Percentiles rank a stretch among this genome's conserved stretches.
phyloP scores from a whole-genome alignment of 2,329 filamentous ascomycete genomes.

The Cordyceps militaris region DNA sequence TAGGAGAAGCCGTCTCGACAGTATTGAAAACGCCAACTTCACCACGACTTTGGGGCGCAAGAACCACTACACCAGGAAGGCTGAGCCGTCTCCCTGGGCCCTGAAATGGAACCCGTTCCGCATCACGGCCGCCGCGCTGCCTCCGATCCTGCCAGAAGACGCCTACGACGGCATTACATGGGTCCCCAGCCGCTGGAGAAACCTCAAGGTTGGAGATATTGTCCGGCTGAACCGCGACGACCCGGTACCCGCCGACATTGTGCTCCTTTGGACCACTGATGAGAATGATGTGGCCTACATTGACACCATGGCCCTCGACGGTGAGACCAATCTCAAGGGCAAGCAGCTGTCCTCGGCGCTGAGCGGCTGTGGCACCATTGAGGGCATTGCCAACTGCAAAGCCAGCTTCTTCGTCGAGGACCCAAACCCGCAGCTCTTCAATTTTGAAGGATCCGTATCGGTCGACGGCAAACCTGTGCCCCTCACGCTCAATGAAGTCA shows the following conservation, averaged over 20 bases:
- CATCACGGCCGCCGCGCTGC: slow-evolving; percentile 23
- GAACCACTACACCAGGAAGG: slow-evolving; percentile 26
- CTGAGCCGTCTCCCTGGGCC: slow-evolving; percentile 18
- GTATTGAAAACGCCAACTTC: slow-evolving; percentile 62
- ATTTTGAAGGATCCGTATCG: slow-evolving; percentile 63
- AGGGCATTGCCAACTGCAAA: slow-evolving; percentile 44
- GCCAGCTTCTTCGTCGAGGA: slow-evolving; percentile 68
- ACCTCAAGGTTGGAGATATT: slow-evolving; percentile 44
- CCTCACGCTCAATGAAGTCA: slow-evolving; percentile 71
- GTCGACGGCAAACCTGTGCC: slow-evolving; percentile 54
- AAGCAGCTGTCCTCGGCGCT: slow-evolving; percentile 60
- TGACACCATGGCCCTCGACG: slow-evolving; percentile 78
- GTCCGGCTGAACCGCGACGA: slow-evolving; percentile 59
- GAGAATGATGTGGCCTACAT: slow-evolving; percentile 75
- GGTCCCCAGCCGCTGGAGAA: slow-evolving; percentile 40
- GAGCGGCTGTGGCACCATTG: slow-evolving; percentile 48
- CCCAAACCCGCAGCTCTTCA: slow-evolving; percentile 70
- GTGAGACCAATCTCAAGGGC: slow-evolving; percentile 75
- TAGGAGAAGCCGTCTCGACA: slow-evolving; percentile 71
- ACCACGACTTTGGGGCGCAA: slow-evolving; percentile 38
- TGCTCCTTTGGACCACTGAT: slow-evolving; percentile 69
- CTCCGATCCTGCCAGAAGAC: slow-evolving; percentile 39
- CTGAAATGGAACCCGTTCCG: slow-evolving; percentile 28
- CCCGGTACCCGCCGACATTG: slow-evolving; percentile 73
- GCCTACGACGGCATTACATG: slow-evolving; percentile 53